These are phyloP conservation scores for Kurtzmaniella quercitrusa DNA, from an alignment of 1,139 yeast genomes.

Conservation along the genomic window DNA sequence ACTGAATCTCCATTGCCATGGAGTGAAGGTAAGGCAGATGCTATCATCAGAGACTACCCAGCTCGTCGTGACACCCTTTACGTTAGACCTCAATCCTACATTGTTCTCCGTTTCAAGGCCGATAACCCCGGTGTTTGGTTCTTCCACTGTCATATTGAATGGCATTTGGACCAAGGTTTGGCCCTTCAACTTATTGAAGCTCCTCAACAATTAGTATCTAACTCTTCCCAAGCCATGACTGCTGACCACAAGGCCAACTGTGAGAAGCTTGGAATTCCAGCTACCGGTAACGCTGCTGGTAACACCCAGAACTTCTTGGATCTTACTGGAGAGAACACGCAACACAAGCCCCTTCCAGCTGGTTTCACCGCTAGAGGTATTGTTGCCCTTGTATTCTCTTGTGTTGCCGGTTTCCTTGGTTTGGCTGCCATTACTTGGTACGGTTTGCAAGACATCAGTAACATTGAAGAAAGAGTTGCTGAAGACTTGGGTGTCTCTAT, in stretches of 20 bases:
- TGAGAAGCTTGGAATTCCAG: slow-evolving; percentile 35
- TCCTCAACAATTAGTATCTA: slow-evolving; percentile 50
- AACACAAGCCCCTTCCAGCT: slow-evolving; percentile 52
- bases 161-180: slow-evolving; percentile 90
- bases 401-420: slow-evolving; percentile 57
- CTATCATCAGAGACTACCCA: slow-evolving; percentile 58
- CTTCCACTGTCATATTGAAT: slow-evolving; percentile 92
- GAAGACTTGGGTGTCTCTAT: slow-evolving; percentile 54
- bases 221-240: slow-evolving; percentile 32
- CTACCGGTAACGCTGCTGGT: slow-evolving; percentile 71
- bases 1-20: slow-evolving; percentile 49
- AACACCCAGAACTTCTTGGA: slow-evolving; percentile 48
- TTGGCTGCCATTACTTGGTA: slow-evolving; percentile 50
- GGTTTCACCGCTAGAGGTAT: slow-evolving; percentile 72
- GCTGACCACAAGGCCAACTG: slow-evolving; percentile 49
- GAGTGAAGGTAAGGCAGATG: slow-evolving; percentile 34
- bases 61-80: slow-evolving; percentile 61
- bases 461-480: slow-evolving; percentile 55
- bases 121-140: slow-evolving; percentile 91
- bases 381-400: slow-evolving; percentile 55
- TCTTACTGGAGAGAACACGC: slow-evolving; percentile 53
- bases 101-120: slow-evolving; percentile 66
- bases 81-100: slow-evolving; percentile 61
- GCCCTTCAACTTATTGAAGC: slow-evolving; percentile 72
- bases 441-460: slow-evolving; percentile 64